Conservation (phyloP, 208 protist genomes). For the Leishmania martiniquensis region DNA sequence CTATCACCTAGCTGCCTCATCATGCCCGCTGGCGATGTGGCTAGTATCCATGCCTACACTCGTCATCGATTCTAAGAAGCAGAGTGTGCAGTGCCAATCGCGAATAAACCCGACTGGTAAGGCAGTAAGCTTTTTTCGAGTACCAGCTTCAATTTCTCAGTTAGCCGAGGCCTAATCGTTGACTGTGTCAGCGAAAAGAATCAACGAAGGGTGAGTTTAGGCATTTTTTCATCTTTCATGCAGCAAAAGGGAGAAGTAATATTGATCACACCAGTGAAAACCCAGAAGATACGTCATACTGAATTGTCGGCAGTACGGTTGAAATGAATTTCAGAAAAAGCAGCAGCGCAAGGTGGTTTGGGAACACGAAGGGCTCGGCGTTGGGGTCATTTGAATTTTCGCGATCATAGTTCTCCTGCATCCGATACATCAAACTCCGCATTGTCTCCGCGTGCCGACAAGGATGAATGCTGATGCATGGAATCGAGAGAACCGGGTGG, state of each 20-base stretch:
- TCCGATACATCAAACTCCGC: slow-evolving; percentile 90
- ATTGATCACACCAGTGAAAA: slow-evolving; percentile 50
- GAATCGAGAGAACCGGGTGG: slow-evolving; percentile 82
- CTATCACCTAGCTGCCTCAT: too few relatives aligned
- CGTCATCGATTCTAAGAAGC: too few relatives aligned
- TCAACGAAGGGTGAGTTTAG: not conserved
- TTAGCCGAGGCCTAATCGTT: not conserved
- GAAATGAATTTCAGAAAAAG: slow-evolving; percentile 94
- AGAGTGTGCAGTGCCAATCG: too few relatives aligned
- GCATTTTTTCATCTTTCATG: not conserved
- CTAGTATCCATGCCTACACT: too few relatives aligned
- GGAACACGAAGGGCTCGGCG: slow-evolving; percentile 49
- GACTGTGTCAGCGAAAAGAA: too few relatives aligned
- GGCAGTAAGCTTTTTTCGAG: too few relatives aligned
- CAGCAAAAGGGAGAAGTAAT: not conserved
- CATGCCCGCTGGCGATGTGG: too few relatives aligned
- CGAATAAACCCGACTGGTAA: too few relatives aligned
- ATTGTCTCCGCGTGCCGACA: slow-evolving; percentile 96
- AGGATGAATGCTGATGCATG: slow-evolving; percentile 96
- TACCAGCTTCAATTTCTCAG: not conserved
- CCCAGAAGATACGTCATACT: slow-evolving; percentile 95
- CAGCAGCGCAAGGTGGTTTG: slow-evolving; percentile 59
- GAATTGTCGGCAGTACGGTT: slow-evolving; percentile 96
- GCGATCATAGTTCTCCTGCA: slow-evolving; percentile 66
- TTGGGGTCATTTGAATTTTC: slow-evolving; percentile 33